Conservation (phyloP, 2,329 filamentous ascomycete genomes). For the Plectosphaerella plurivora region DNA sequence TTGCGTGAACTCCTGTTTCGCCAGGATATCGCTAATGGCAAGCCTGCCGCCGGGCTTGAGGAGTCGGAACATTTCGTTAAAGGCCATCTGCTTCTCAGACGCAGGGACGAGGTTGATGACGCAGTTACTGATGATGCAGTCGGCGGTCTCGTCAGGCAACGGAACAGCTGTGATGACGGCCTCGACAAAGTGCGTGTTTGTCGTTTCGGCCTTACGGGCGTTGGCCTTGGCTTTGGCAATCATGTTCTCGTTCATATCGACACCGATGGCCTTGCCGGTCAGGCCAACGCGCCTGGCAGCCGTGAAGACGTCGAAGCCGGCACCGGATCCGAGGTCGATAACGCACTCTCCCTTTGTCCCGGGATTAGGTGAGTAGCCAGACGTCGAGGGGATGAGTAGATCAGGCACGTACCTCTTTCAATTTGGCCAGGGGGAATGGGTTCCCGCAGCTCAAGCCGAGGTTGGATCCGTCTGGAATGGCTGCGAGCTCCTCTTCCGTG, state of each 20-base stretch:
- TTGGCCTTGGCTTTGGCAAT: slow-evolving; percentile 44
- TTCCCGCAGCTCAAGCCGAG: slow-evolving; percentile 52
- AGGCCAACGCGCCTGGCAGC: slow-evolving; percentile 44
- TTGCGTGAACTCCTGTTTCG: slow-evolving; percentile 40
- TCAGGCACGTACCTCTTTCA: slow-evolving; percentile 31
- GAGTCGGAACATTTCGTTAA: slow-evolving; percentile 53
- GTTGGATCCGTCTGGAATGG: slow-evolving; percentile 42
- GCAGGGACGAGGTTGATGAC: slow-evolving; percentile 55
- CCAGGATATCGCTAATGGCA: slow-evolving; percentile 56
- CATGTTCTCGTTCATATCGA: slow-evolving; percentile 54
- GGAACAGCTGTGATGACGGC: slow-evolving; percentile 45
- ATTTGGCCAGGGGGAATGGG: slow-evolving; percentile 41
- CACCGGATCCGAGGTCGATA: slow-evolving; percentile 53
- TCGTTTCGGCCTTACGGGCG: slow-evolving; percentile 33
- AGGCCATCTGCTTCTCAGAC: slow-evolving; percentile 47
- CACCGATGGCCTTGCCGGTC: slow-evolving; percentile 45
- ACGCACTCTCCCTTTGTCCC: slow-evolving; percentile 47
- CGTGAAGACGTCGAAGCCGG: slow-evolving; percentile 54
- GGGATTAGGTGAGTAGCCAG: neutral
- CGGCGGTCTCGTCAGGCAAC: slow-evolving; percentile 33
- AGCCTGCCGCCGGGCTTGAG: slow-evolving; percentile 53
- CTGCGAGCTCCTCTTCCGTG: slow-evolving; percentile 37
- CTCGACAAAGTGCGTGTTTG: slow-evolving; percentile 48
- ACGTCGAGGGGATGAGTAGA: too few relatives aligned
- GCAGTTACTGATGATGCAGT: slow-evolving; percentile 61